These are phyloP conservation scores for Grosmannia huntii DNA, from an alignment of 2,329 filamentous ascomycete species.

Conservation along the genomic window DNA sequence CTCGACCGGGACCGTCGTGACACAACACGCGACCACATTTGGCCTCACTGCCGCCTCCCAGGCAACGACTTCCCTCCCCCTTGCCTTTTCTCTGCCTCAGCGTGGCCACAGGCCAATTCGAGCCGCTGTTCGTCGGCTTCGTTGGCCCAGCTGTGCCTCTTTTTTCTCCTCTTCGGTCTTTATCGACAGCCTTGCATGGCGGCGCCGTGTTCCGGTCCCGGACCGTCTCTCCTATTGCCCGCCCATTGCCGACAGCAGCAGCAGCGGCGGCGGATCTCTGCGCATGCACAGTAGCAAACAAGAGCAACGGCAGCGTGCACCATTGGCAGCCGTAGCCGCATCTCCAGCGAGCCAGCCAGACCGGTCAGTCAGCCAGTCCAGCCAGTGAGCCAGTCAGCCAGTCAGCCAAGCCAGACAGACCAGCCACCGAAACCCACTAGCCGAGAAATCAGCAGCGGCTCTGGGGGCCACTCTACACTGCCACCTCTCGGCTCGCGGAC, in stretches of 20 bases:
- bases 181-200: slow-evolving; percentile 2
- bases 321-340: not conserved
- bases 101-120: not conserved
- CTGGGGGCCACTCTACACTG: not conserved
- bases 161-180: not conserved
- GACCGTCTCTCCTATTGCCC: not conserved
- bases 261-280: not conserved
- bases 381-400: not conserved
- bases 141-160: not conserved
- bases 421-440: not conserved
- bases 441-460: not conserved
- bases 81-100: not conserved
- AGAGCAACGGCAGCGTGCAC: not conserved
- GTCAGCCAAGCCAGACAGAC: not conserved
- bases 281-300: not conserved
- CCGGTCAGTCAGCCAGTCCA: not conserved
- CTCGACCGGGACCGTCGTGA: not conserved
- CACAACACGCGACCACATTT: not conserved
- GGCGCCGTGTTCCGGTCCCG: not conserved
- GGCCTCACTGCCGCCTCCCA: not conserved
- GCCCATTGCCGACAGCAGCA: not conserved
- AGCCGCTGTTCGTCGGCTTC: not conserved
- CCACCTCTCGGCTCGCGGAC: not conserved
- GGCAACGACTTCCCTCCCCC: not conserved
- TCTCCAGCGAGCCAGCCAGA: not conserved